phyloP scores from a whole-genome alignment of 305 asterid species.

The Fraxinus xanthoxyloides region DNA sequence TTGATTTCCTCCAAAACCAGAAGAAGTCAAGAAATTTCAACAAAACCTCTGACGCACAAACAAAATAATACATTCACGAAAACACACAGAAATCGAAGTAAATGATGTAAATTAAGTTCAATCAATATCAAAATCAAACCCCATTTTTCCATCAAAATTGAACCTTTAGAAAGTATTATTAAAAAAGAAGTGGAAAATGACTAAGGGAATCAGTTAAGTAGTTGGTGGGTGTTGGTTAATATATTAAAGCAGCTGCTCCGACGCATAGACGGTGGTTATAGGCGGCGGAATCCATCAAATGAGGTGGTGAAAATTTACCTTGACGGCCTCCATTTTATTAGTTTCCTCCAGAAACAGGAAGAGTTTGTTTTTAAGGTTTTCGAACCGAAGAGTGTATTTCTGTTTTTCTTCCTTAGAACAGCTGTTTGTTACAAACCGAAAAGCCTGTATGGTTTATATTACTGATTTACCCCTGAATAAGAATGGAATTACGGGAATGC shows the following conservation, averaged over 20 bases:
- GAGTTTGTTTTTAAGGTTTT: neutral
- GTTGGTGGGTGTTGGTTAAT: neutral
- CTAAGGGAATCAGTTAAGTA: neutral
- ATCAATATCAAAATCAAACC: neutral
- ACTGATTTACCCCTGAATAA: neutral
- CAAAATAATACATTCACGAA: neutral
- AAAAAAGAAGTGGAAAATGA: neutral
- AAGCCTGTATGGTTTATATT: neutral
- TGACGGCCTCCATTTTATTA: conserved; percentile 2
- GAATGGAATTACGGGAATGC: neutral
- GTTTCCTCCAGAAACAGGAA: neutral
- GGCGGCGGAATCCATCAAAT: neutral
- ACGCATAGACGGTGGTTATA: neutral
- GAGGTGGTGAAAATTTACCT: conserved; percentile 1
- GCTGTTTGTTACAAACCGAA: conserved; percentile 11
- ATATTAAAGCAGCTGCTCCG: neutral
- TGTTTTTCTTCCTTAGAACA: neutral
- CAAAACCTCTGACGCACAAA: neutral
- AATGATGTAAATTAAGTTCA: neutral
- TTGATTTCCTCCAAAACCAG: neutral
- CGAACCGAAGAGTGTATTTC: neutral
- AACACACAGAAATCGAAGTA: neutral
- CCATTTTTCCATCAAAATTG: neutral
- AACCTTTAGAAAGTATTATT: neutral
- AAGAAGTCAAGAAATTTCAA: neutral